These are phyloP conservation scores for Raphidocelis subcapitata DNA, from an alignment of 139 green algal genomes.

Conservation along the genomic window DNA sequence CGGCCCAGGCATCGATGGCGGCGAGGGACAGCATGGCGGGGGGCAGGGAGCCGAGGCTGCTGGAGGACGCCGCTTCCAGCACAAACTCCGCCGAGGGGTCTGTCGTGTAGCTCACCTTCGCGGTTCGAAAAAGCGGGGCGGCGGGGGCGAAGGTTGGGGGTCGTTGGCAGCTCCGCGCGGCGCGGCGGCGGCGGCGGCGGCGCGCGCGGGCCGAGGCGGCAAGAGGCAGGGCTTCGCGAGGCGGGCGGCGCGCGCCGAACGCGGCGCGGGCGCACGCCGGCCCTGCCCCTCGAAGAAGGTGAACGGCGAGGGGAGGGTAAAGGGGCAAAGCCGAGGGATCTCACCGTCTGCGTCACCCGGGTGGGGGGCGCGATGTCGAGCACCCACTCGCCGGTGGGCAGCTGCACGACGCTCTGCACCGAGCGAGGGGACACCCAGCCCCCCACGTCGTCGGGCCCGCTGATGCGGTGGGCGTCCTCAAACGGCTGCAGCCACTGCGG, in stretches of 20 bases:
- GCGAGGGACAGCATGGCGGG: background rate
- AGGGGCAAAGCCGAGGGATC: no score
- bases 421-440: background rate
- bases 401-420: background rate
- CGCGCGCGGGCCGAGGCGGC: no score
- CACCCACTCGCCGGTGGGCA: slow-evolving; percentile 10
- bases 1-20: background rate
- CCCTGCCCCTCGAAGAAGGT: no score
- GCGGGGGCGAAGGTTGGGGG: no score
- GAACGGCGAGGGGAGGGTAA: no score
- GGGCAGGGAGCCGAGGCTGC: background rate
- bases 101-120: slow-evolving; percentile 2
- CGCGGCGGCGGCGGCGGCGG: no score
- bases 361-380: slow-evolving; percentile 21
- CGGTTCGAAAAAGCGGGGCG: no score
- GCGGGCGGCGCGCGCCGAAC: no score
- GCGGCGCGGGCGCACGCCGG: no score
- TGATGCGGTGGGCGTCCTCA: background rate
- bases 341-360: background rate
- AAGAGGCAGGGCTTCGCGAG: no score
- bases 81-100: slow-evolving; percentile 17
- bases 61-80: slow-evolving; percentile 10
- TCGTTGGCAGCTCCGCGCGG: no score
- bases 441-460: background rate
- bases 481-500: background rate